phyloP scores from a whole-genome alignment of 768 basidiomycete genomes.

The Termitomyces sp. region DNA sequence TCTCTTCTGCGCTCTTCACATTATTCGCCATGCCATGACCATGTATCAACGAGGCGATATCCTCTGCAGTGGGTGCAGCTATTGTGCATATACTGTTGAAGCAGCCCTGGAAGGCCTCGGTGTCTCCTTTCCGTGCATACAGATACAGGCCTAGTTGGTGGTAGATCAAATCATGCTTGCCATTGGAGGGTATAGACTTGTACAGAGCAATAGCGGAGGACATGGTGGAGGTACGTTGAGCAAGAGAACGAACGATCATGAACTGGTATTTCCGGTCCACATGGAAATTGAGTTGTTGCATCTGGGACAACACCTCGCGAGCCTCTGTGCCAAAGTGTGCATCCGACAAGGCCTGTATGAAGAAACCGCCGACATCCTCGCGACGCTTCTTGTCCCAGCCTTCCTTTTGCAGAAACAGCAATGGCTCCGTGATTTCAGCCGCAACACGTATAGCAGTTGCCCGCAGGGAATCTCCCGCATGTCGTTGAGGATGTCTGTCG shows the following conservation, averaged over 20 bases:
- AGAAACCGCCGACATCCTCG: conserved; percentile 28
- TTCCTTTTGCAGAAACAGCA: conserved; percentile 18
- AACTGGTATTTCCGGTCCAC: conserved; percentile 25
- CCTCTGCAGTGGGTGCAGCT: conserved; percentile 19
- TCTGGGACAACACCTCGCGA: conserved; percentile 29
- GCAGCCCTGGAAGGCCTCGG: conserved; percentile 34
- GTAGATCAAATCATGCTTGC: conserved; percentile 8
- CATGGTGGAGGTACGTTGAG: conserved; percentile 20
- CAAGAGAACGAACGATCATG: conserved; percentile 37
- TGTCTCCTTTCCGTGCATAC: conserved; percentile 47
- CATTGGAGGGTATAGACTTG: neutral
- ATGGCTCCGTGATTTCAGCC: conserved; percentile 26
- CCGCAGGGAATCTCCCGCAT: conserved; percentile 9
- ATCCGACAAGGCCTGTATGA: conserved; percentile 35
- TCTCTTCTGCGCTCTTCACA: conserved; percentile 31
- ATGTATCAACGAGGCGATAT: conserved; percentile 47
- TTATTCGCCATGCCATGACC: conserved; percentile 45
- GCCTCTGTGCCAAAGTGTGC: conserved; percentile 29
- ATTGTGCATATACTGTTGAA: conserved; percentile 30
- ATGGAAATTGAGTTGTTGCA: conserved; percentile 30
- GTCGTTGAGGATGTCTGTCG: neutral
- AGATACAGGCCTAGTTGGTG: conserved; percentile 46
- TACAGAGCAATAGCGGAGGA: conserved; percentile 17
- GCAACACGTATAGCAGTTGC: conserved; percentile 10
- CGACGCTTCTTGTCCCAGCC: conserved; percentile 23